phyloP scores from a whole-genome alignment of 495 filamentous ascomycete species.

The Xeromyces bisporus region DNA sequence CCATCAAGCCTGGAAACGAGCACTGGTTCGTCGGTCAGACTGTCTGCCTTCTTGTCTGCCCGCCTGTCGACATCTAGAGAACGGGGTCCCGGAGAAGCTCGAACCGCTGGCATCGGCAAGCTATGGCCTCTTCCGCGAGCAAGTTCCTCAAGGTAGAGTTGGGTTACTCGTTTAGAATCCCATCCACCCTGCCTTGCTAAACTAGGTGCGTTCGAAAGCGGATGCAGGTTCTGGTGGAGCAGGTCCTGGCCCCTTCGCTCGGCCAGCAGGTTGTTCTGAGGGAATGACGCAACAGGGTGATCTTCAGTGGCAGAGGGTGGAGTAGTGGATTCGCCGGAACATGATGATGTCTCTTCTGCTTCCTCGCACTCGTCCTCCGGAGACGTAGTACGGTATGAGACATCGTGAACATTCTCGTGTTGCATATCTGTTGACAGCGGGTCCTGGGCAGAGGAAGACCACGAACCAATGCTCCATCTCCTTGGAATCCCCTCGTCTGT shows the following conservation, averaged over 20 bases:
- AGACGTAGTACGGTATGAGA: constrained; percentile 8
- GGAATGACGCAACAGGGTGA: constrained; percentile 5
- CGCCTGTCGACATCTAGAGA: constrained; percentile 2
- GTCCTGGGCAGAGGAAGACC: constrained; percentile 32
- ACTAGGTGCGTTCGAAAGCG: constrained; percentile 21
- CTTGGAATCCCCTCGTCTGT: constrained; percentile 13
- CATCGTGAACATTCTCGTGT: constrained; percentile 19
- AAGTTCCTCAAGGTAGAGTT: constrained; percentile 36
- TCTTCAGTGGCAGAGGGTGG: constrained; percentile 12
- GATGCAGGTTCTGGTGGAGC: constrained; percentile 1
- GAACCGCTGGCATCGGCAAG: constrained; percentile 8
- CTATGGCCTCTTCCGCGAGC: constrained; percentile 18
- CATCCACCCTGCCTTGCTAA: constrained; percentile 34
- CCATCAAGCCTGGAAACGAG: constrained; percentile 16
- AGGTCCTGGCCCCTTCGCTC: constrained; percentile 6
- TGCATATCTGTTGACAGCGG: constrained; percentile 25
- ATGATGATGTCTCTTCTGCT: constrained; percentile 14
- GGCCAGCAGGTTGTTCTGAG: constrained; percentile 10
- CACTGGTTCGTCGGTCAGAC: constrained; percentile 22
- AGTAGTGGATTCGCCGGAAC: constrained; percentile 18
- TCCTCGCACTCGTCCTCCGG: too few species aligned
- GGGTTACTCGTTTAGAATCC: constrained; percentile 36
- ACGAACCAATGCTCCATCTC: constrained; percentile 36
- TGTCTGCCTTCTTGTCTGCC: constrained; percentile 9
- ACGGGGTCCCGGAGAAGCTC: constrained; percentile 8